Base-by-base conservation (phyloP, 2,329 filamentous ascomycete genomes). In the Sporothrix euskadiensis region DNA sequence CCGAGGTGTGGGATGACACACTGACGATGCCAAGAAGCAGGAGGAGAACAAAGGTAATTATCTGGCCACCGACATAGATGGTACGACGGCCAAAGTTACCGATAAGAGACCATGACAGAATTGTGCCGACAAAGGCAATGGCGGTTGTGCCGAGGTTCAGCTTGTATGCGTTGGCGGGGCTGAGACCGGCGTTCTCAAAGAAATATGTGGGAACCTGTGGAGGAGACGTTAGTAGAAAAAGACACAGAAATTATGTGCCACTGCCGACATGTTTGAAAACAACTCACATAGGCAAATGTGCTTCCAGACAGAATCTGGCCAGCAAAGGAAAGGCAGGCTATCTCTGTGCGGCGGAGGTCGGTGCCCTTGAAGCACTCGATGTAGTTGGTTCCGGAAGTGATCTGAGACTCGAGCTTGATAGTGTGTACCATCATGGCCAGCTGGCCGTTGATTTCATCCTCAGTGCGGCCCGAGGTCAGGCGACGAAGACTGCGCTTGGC, bases 341-440 rank as follows among this genome's bases (percentile, higher is more conserved):
- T 83, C 73, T 85, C 83, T 0, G 83, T 85, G 35, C 84, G 80
- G 0, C 84, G 80, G 4, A 84, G 78, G 73, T 88, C 83, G 7
- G 79, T 76, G 12, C 82, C 83, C 41, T 81, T 81, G 78, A 88
- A 87, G 76, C 84, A 86, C 77, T 87, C 84, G 30, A 77, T 68
- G 76, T 87, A 88, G 0, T 81, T 82, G 2, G 78, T n/a, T 16
- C 65, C 65, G 44, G 44, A 6, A 1, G 65, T 52, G 16, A n/a
- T 32, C 14, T 81, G 78, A n/a, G 80, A 78, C 76, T 86, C 84
- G 16, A 84, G 77, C 77, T 81, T 81, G 71, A 84, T 83, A 0
- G 76, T 86, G 71, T 84, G 81, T 4, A 82, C 77, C 79, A 86
- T 84, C 81, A 85, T 82, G n/a, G 83, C 82, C 22, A 87, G 47